Base-by-base conservation (phyloP, 306 rosid species). In the Vigna angularis region DNA sequence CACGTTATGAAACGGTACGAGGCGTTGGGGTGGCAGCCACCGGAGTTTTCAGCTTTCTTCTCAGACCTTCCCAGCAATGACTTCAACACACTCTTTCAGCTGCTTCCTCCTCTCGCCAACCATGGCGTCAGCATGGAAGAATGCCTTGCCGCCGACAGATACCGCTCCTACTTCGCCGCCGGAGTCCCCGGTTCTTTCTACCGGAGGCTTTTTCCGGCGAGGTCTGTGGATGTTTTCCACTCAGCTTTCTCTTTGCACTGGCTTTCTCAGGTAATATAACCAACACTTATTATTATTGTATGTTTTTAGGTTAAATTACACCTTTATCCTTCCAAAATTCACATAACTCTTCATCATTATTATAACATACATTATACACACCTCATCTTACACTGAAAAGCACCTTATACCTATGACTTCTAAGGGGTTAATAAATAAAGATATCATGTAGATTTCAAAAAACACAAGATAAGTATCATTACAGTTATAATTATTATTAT, bases 121-220 rank as follows among this genome's bases (percentile, higher is more conserved):
- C 70, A 85, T 20, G 91, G 90, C 3, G 87, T 87, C 17, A 89
- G 93, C 83, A 90, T 90, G 92, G 98, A 96, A 85, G 96, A 96
- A 47, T 93, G 96, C 44, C 90, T 95, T 0, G 97, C 97, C 0
- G 83, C 97, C 45, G 77, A 90, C 53, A 90, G 75, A 79, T 89
- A 90, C 62, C 93, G 97, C 63, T 80, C 96, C 1, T 96, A 91
- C 90, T 96, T 96, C 13, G 97, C 83, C 0, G 97, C 99, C 28
- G 99, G 94, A 0, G 98, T 96, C 22, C 99, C 99, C 0, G 99
- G 98, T 10, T 96, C 99, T 0, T 96, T 96, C 77, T 93, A 96
- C 66, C 77, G 88, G 74, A 78, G 99, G 14, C 97, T 96, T 38
- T 93, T 93, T 62, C 99, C 99, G 71, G 86, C 93, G 0, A 88